These are phyloP conservation scores for Neurospora tetraspora DNA, from an alignment of 495 filamentous ascomycete species.

Conservation along the genomic window DNA sequence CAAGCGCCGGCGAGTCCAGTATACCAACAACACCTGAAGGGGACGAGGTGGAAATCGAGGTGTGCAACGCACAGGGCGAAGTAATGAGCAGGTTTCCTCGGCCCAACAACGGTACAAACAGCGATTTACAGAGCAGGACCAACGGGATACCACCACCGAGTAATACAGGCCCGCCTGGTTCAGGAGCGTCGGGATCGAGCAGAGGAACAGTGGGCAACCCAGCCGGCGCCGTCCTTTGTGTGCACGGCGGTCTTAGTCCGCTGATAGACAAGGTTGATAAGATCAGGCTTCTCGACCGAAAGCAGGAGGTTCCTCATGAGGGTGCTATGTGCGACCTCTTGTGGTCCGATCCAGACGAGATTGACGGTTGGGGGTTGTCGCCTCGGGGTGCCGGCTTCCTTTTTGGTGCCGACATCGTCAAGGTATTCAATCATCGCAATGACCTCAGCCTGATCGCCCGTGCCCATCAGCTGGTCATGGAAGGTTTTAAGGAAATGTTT, in stretches of 20 bases:
- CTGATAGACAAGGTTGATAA: conserved; percentile 92
- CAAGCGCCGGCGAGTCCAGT: conserved; percentile 30
- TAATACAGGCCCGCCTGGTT: conserved; percentile 65
- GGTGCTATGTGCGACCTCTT: conserved; percentile 97
- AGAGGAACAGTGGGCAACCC: conserved; percentile 53
- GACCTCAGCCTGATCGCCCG: conserved; percentile 85
- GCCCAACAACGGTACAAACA: conserved; percentile 16
- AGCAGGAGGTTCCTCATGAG: conserved; percentile 97
- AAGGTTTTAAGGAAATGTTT: conserved; percentile 99
- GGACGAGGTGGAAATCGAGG: conserved; percentile 82
- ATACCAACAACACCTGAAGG: conserved; percentile 35
- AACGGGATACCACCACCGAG: conserved; percentile 28
- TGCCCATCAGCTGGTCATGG: conserved; percentile 97
- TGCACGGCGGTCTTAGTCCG: conserved; percentile 87
- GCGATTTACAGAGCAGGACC: conserved; percentile 23
- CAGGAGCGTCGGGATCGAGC: conserved; percentile 59
- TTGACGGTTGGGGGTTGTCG: conserved; percentile 93
- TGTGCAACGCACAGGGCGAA: conserved; percentile 62
- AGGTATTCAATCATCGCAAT: conserved; percentile 87
- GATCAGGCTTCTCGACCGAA: conserved; percentile 88
- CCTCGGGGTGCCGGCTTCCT: conserved; percentile 93
- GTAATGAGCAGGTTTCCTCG: conserved; percentile 65
- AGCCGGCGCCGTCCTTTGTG: conserved; percentile 83
- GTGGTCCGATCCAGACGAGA: conserved; percentile 97
- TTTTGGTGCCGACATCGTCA: conserved; percentile 94